Base-by-base conservation (phyloP, 2,329 filamentous ascomycete species). In the Hypoxylon sp. region DNA sequence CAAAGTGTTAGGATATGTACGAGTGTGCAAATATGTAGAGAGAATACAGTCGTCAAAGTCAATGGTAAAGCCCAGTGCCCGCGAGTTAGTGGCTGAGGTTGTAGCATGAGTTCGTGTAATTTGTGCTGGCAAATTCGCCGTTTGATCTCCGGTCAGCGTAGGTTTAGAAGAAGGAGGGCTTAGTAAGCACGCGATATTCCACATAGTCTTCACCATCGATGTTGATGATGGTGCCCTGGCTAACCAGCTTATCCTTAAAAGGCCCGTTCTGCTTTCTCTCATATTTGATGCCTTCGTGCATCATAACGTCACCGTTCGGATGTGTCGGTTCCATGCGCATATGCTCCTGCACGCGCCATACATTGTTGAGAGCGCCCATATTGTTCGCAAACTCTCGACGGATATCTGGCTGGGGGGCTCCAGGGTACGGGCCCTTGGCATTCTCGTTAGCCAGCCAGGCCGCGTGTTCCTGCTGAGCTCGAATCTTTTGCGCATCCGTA, bases 201-300 rank as follows among this genome's bases (percentile, higher is more conserved):
- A 87, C 82, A 53, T 83, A 87, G 56, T 87, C 84, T 64, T 87
- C 83, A 15, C 83, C 84, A 51, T 87, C 82, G 51, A 87, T 87
- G 36, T 73, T 84, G 61, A 87, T 78, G 15, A 87, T 82, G 7
- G 78, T 78, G 4, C 83, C 80, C 52, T 82, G 77, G 35, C 80
- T 83, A 20, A 84, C 82, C n/a, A 86, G 76, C 64, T 85, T 84
- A 16, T 83, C 83, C 55, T 78, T 73, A 51, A 87, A 86, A 0
- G 82, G 82, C 0, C 84, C 84, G 3, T 70, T 83, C 21, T 75
- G 67, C 69, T 84, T 86, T 44, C 82, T 78, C 67, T 84, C 81
- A 58, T 87, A 87, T 65, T 82, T 85, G 63, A 85, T 71, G 16
- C 82, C 83, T 17, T 75, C 75, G 60, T 82, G 78, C 11, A 82